phyloP scores from a whole-genome alignment of 345 rosid species.

The Eucalyptus camaldulensis region DNA sequence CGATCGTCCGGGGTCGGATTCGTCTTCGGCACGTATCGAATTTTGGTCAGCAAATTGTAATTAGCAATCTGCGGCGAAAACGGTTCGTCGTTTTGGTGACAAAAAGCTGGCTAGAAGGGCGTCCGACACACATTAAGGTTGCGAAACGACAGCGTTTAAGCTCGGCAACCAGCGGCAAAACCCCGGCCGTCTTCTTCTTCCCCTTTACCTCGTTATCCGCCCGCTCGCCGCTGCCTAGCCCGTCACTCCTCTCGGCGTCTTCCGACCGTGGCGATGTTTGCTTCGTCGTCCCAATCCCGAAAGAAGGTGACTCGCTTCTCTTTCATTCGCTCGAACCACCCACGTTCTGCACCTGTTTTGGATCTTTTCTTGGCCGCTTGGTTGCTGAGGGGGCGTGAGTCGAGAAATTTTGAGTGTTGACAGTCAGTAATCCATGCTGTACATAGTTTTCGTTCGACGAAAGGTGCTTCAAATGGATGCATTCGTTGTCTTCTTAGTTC shows the following conservation, averaged over 20 bases:
- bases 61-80: not conserved
- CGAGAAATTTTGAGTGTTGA: not conserved
- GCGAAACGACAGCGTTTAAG: not conserved
- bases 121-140: not conserved
- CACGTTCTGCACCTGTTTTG: not conserved
- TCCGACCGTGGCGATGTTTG: constrained; percentile 9
- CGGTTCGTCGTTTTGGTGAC: not conserved
- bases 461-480: not conserved
- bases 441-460: not conserved
- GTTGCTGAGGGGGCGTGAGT: not conserved
- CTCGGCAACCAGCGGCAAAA: not conserved
- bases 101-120: not conserved
- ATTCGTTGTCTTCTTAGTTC: not conserved
- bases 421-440: not conserved
- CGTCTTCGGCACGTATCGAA: not conserved
- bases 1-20: not conserved
- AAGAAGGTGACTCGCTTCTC: constrained; percentile 6
- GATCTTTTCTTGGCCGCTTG: not conserved
- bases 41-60: not conserved
- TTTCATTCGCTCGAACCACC: not conserved
- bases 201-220: not conserved
- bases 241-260: not conserved
- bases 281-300: constrained; percentile 7
- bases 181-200: not conserved
- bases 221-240: not conserved